Evolutionary conservation across 2,329 filamentous ascomycete species (phyloP), one percentile per base, ranked within the genome.

Genomic region (Diaporthe sp.): DNA sequence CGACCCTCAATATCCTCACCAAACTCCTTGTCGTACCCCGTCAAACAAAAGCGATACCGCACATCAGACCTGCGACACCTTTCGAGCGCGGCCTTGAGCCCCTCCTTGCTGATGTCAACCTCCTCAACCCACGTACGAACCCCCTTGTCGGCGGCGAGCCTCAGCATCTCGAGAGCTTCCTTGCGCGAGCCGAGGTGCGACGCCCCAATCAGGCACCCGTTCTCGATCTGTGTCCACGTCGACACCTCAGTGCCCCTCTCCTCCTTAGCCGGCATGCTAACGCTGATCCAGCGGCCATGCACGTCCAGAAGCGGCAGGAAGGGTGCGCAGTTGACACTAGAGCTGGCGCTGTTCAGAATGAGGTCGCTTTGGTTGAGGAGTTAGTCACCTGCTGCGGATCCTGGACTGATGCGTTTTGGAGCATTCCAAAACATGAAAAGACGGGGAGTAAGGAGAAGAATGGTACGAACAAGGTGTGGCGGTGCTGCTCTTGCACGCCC

Each of bases 281-380:
- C 93, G 79, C 90, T 94, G 82, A 96, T 90, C 91, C 94, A 97
- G 81, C 89, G 90, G 74, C 93, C 94, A 85, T 95, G 94, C 73
- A 96, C 92, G 84, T 96, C 95, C 81, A 97, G 89, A 79, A 95
- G 89, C 75, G 89, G 90, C 79, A 97, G 90, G 86, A 97, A 97
- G 77, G 92, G 88, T 70, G 84, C 83, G 42, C 94, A 85, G 80
- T 94, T 90, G 84, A 94, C 89, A 69, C 90, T 92, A 47, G 89
- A 91, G 80, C 91, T 94, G 78, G 94, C 92, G 10, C 91, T 92
- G 88, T 93, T 94, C 86, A 95, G 82, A 82, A 95, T 93, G 78
- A 95, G 88, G 84, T 95, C 94, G 79, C 42, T 44, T 15, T 4
- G 2, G 12, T 42, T 44, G 2, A 44, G 15, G 17, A 1, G 42